Base-by-base conservation (phyloP, 169 alveolate genomes). In the Eimeria tenella region DNA sequence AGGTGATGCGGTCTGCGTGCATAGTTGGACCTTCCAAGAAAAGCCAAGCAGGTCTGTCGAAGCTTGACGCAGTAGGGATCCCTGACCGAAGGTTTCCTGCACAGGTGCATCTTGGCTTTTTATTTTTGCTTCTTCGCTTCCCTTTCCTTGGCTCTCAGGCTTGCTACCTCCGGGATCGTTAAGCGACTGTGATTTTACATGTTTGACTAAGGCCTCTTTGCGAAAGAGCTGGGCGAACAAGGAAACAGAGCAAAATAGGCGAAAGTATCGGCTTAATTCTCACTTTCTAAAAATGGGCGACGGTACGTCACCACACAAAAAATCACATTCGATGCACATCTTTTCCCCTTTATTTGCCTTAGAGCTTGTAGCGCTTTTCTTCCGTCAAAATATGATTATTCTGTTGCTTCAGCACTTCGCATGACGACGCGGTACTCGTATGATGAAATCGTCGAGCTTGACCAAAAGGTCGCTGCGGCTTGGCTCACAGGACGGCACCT, bases 371-470 rank as follows among this genome's bases (percentile, higher is more conserved):
- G 21, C 19, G 1, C 3, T 58, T 58, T 58, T 1, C 19, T 58
- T 58, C 11, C 2, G 49, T 31, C 86, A 52, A 15, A 52, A 4
- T 75, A 25, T 55, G 89, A 21, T 21, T 0, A 23, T n/a, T 31
- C 73, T 25, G 53, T 42, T 53, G 50, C n/a, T 83, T 42, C 92
- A 84, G 92, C 92, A 19, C 52, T 84, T 56, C 92, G 92, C 50
- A 84, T 63, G 81, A 55, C 92, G 25, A 15, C 65, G 19, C 73
- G 10, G 3, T 62, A 62, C 19, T 84, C 92, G 19, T 4, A 4
- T 2, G 63, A 60, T 42, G 92, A 84, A 63, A 3, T 84, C 49
- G 31, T 63, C 62, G 92, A 84, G 63, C 92, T 84, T n/a, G 92
- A 84, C n/a, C 21, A 15, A 31, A 63, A 1, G 42, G 81, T 84